These are phyloP conservation scores for Ceratobasidium sp. DNA, from an alignment of 1,284 basidiomycete genomes.

Conservation along the genomic window DNA sequence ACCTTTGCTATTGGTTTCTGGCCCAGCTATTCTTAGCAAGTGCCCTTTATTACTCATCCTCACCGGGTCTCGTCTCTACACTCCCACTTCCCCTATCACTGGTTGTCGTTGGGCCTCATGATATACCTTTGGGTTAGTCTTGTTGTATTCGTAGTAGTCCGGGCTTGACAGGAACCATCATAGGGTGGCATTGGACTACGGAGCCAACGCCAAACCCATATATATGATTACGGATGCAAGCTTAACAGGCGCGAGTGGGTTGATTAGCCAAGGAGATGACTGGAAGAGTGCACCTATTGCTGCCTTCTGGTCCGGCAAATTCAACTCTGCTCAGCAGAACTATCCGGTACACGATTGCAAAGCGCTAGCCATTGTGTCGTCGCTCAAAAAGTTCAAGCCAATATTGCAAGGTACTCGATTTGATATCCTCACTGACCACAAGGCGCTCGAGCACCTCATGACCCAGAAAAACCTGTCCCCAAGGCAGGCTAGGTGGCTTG, in stretches of 20 bases:
- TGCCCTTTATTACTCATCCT: too few relatives aligned
- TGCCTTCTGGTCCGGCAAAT: conserved; percentile 52
- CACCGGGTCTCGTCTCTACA: too few relatives aligned
- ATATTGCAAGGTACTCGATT: conserved; percentile 55
- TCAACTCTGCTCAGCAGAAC: conserved; percentile 50
- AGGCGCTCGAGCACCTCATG: conserved; percentile 51
- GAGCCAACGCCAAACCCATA: conserved; percentile 43
- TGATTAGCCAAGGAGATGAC: conserved; percentile 48
- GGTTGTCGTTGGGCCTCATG: too few relatives aligned
- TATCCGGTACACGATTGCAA: conserved; percentile 53
- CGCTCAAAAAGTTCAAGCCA: conserved; percentile 54
- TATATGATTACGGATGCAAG: conserved; percentile 47
- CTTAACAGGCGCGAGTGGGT: conserved; percentile 46
- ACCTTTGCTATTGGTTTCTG: too few relatives aligned
- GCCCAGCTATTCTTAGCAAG: too few relatives aligned
- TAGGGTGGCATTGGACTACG: conserved; percentile 48
- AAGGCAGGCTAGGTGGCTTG: conserved; percentile 55
- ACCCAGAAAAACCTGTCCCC: conserved; percentile 53
- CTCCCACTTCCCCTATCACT: too few relatives aligned
- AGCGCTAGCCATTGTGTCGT: conserved; percentile 53
- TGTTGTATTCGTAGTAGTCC: too few relatives aligned
- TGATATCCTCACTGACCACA: conserved; percentile 54
- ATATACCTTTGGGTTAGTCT: too few relatives aligned
- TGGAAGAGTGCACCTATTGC: conserved; percentile 46
- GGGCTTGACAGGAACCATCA: conserved; percentile 43